Evolutionary conservation across 129 eudicot genomes (phyloP).

Genomic region (Rutidosis leptorrhynchoides): DNA sequence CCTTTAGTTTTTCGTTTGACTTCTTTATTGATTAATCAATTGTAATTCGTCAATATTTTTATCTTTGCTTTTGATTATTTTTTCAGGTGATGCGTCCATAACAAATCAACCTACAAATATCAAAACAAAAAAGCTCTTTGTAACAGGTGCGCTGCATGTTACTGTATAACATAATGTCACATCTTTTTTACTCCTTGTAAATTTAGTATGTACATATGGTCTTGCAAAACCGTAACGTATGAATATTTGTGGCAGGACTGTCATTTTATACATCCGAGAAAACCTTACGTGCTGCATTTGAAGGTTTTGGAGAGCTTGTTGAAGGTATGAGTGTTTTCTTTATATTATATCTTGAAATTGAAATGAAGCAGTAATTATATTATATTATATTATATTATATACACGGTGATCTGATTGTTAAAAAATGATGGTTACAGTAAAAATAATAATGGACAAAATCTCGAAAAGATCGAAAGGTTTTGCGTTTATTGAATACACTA

Average conservation of each 20-base stretch:
- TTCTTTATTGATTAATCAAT: background rate
- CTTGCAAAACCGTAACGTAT: background rate
- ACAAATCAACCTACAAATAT: slow-evolving; percentile 39
- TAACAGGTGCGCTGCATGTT: slow-evolving; percentile 58
- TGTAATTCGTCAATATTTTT: background rate
- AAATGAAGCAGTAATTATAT: no score
- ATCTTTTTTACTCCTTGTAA: background rate
- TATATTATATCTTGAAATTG: background rate
- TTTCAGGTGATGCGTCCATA: slow-evolving; percentile 31
- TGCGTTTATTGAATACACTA: slow-evolving; percentile 89
- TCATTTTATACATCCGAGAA: slow-evolving; percentile 98
- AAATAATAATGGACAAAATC: slow-evolving; percentile 92
- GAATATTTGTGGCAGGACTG: slow-evolving; percentile 49
- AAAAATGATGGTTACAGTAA: slow-evolving; percentile 43
- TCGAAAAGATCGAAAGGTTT: slow-evolving; percentile 95
- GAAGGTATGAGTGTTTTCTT: slow-evolving; percentile 51
- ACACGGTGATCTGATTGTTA: background rate
- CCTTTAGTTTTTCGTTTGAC: slow-evolving; percentile 10
- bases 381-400: slow-evolving; percentile 11
- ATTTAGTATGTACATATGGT: slow-evolving; percentile 1
- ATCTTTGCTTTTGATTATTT: background rate
- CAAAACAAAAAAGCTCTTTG: slow-evolving; percentile 85
- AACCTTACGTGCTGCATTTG: slow-evolving; percentile 90
- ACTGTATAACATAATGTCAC: background rate
- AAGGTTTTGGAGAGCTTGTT: slow-evolving; percentile 89